These are phyloP conservation scores for Exophiala xenobiotica DNA, from an alignment of 2,329 filamentous ascomycete species.

Conservation along the genomic window DNA sequence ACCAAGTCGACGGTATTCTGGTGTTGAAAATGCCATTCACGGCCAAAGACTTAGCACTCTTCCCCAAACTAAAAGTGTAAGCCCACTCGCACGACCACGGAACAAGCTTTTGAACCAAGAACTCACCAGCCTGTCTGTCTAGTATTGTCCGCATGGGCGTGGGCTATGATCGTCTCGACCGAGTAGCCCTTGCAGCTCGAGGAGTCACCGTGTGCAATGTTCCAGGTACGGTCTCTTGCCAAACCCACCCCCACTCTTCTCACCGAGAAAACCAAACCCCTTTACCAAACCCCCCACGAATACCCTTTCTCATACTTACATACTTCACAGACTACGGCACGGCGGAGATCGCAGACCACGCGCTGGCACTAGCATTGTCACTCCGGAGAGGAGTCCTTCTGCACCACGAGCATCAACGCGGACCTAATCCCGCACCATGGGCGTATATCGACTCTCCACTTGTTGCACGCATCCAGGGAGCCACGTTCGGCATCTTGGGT, in stretches of 20 bases:
- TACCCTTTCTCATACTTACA: neutral
- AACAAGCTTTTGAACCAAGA: no score
- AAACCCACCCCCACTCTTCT: slow-evolving; percentile 28
- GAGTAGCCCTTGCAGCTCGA: slow-evolving; percentile 25
- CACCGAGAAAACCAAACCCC: no score
- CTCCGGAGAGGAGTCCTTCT: slow-evolving; percentile 26
- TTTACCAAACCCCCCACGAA: neutral
- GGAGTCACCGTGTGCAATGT: slow-evolving; percentile 30
- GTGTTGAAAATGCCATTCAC: slow-evolving; percentile 28
- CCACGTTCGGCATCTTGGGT: slow-evolving; percentile 64
- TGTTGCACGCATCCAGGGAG: slow-evolving; percentile 21
- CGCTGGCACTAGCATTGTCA: slow-evolving; percentile 24
- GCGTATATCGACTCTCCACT: slow-evolving; percentile 27
- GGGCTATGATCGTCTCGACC: slow-evolving; percentile 28
- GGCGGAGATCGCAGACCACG: slow-evolving; percentile 29
- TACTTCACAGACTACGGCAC: slow-evolving; percentile 26
- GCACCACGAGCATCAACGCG: slow-evolving; percentile 27
- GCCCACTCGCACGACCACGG: no score
- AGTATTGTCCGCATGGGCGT: slow-evolving; percentile 30
- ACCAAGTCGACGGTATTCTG: slow-evolving; percentile 28
- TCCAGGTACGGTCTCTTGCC: slow-evolving; percentile 35
- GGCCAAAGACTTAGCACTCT: slow-evolving; percentile 20
- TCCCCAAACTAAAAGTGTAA: slow-evolving; percentile 28
- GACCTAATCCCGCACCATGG: slow-evolving; percentile 15
- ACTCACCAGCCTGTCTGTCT: neutral